Base-by-base conservation (phyloP, 164 flowering plant species). In the Nelumbo lutea region DNA sequence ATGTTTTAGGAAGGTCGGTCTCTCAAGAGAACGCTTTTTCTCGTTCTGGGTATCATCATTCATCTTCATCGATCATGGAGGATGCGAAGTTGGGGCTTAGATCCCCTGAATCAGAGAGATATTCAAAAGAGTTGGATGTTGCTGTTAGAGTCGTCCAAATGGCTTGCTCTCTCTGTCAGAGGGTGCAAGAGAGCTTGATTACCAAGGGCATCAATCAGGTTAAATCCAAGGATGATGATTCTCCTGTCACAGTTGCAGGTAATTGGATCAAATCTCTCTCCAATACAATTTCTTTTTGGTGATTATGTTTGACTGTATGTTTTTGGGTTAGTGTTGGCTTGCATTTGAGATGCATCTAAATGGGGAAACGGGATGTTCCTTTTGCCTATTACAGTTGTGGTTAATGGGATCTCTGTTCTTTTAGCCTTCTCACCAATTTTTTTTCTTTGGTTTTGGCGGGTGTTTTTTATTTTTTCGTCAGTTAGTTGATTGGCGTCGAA, bases 161-260 rank as follows among this genome's bases (percentile, higher is more conserved):
- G 87, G 90, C 88, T 0, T 90, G 90, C 48, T 79, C 82, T 57
- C 79, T 90, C 3, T 87, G 90, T 68, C 86, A 78, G 68, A 83
- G 72, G 75, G 86, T 90, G 47, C 92, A 90, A 2, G 53, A 50
- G 7, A 7, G 8, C 53, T 50, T 50, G 53, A 50, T 50, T 50
- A 50, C 7, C 10, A 50, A 40, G 42, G 38, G 10, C 3, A 5
- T 2, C 13, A 70, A 70, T 41, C 83, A 71, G 53, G 82, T 86
- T 61, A 76, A 80, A 59, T 80, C 90, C 46, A 85, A 90, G 76
- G 92, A 86, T 9, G 96, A 86, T 61, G 56, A 83, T 76, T 87
- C 92, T 53, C 90, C 81, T 62, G 90, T 90, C 64, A 90, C 90
- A 44, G 82, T 90, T 72, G 92, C 90, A 43, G 95, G 91, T 89